Evolutionary conservation across 2,329 filamentous ascomycete genomes (phyloP), one percentile per base, ranked within the genome.

Genomic region (Fragosphaeria purpurea): DNA sequence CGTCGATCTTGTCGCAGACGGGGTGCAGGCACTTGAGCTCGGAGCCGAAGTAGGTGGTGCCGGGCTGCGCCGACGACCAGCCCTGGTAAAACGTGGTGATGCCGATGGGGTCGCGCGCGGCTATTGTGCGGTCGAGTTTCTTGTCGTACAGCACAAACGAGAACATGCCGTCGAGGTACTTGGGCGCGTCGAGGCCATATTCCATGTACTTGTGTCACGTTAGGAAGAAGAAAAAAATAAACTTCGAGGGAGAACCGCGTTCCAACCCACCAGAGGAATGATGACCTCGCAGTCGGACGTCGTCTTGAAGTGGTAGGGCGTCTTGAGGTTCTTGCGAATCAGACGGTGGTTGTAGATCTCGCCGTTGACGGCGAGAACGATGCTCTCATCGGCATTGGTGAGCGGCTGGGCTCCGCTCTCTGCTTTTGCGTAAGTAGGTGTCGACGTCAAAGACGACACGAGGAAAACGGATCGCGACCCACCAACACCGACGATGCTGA

Each of bases 281-380:
- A 98, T 95, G 65, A 98, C 91, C 71, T 98, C 93, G 71, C 93
- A 98, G 66, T 98, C 93, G 39, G 91, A 97, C 65, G 93, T 86
- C 58, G 93, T 98, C 83, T 96, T 96, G 83, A 97, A 98, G 70
- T 90, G 84, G 71, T 96, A 96, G 39, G 83, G 79, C 54, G 75
- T 81, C 71, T 88, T 88, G 62, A 96, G 75, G 61, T 76, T 75
- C 73, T 96, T 97, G 66, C 93, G 85, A 63, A 98, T 77, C 63
- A 95, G 80, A 66, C 91, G 86, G 74, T 98, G 93, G 82, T 98
- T 98, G 79, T 98, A 98, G 67, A 98, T 98, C 69, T 98, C 93
- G 71, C 93, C 93, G 70, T 98, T 98, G 80, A 97, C 93, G 58
- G 93, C 91, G 55, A 98, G 82, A 57, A 91, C 83, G 62, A 98